These are phyloP conservation scores for Betula pendula DNA, from an alignment of 306 rosid genomes.

Conservation along the genomic window DNA sequence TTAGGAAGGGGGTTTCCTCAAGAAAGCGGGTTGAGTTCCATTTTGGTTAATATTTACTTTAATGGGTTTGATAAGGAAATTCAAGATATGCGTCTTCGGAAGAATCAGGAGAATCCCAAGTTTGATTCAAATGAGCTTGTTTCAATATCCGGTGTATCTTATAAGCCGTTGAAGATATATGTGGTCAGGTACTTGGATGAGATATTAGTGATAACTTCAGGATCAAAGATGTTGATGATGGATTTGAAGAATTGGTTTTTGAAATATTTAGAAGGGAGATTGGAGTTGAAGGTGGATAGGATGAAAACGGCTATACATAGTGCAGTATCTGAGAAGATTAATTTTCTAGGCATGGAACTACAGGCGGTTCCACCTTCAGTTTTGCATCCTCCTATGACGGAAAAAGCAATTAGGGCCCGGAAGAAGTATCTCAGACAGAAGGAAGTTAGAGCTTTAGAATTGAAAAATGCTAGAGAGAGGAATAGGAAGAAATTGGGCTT, in stretches of 20 bases:
- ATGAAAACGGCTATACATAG: constrained; percentile 69
- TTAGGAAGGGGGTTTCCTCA: constrained; percentile 82
- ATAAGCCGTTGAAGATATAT: constrained; percentile 79
- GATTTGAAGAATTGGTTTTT: constrained; percentile 59
- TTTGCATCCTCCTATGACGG: constrained; percentile 63
- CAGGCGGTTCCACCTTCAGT: constrained; percentile 75
- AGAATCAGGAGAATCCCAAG: constrained; percentile 48
- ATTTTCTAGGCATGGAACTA: constrained; percentile 80
- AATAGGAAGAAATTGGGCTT: constrained; percentile 75
- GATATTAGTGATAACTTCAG: constrained; percentile 67
- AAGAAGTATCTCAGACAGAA: constrained; percentile 86
- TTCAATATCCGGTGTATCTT: constrained; percentile 45
- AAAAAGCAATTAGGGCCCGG: constrained; percentile 81
- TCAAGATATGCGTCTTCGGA: constrained; percentile 60
- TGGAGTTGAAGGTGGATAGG: constrained; percentile 63
- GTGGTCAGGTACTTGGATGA: constrained; percentile 88
- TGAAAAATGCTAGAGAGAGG: constrained; percentile 82
- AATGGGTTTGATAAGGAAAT: constrained; percentile 75
- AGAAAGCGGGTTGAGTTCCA: constrained; percentile 66
- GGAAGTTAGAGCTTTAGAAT: constrained; percentile 72
- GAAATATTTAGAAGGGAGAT: constrained; percentile 55
- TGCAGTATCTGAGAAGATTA: constrained; percentile 80
- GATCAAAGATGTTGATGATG: constrained; percentile 61
- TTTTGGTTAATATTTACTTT: constrained; percentile 72
- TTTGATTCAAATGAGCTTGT: constrained; percentile 34